A percentile compares a stretch with the other conserved stretches of the same genome.
Conservation (phyloP, 2,329 filamentous ascomycete genomes). For the Alternaria alternata region DNA sequence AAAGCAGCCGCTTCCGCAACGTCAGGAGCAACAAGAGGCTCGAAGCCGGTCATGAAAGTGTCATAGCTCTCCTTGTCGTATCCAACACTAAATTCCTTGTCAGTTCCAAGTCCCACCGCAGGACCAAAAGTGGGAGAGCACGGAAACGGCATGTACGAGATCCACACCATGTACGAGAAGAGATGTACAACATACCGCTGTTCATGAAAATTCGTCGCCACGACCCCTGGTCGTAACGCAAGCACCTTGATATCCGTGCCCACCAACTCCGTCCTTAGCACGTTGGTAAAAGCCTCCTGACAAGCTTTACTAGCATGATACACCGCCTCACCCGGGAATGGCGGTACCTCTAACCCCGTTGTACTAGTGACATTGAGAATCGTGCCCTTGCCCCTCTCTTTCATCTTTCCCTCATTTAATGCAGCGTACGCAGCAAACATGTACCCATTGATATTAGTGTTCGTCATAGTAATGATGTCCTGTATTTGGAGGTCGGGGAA, state of each 20-base stretch:
- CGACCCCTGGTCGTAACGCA: slow-evolving; percentile 57
- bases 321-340: slow-evolving; percentile 60
- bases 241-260: slow-evolving; percentile 59
- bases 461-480: slow-evolving; percentile 57
- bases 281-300: slow-evolving; percentile 61
- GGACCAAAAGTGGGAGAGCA: neutral
- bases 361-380: slow-evolving; percentile 60
- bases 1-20: slow-evolving; percentile 55
- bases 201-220: slow-evolving; percentile 59
- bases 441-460: slow-evolving; percentile 59
- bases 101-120: neutral
- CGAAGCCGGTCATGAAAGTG: slow-evolving; percentile 57
- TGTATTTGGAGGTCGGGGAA: slow-evolving; percentile 55
- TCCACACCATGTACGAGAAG: neutral
- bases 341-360: slow-evolving; percentile 58
- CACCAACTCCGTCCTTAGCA: slow-evolving; percentile 57
- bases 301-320: slow-evolving; percentile 59
- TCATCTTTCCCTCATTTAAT: slow-evolving; percentile 55
- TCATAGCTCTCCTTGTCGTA: slow-evolving; percentile 55
- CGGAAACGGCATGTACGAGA: neutral
- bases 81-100: slow-evolving; percentile 40
- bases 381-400: slow-evolving; percentile 49
- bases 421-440: slow-evolving; percentile 58
- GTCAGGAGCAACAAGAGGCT: slow-evolving; percentile 55
- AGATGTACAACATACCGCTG: slow-evolving; percentile 37